Conservation (phyloP, 257 asterid genomes). For the Voacanga thouarsii region DNA sequence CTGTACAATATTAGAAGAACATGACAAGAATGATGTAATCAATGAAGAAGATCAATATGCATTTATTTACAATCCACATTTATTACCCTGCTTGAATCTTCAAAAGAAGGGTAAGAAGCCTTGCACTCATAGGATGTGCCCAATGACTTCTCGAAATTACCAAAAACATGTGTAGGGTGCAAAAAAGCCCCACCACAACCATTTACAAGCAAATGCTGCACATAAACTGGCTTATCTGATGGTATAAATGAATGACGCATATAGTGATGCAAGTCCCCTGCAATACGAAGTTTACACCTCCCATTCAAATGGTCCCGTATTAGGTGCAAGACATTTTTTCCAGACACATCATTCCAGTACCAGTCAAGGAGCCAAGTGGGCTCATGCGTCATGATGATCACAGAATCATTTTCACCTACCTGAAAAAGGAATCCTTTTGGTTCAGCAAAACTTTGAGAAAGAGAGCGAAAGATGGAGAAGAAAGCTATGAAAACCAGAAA, state of each 20-base stretch:
- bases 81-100: conserved; percentile 95
- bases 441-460: not conserved
- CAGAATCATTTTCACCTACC: conserved; percentile 79
- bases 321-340: conserved; percentile 70
- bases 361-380: conserved; percentile 98
- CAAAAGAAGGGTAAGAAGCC: conserved; percentile 88
- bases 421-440: conserved; percentile 25
- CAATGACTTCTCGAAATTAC: conserved; percentile 53
- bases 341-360: conserved; percentile 78
- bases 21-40: not conserved
- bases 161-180: conserved; percentile 97
- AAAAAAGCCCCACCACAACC: conserved; percentile 99
- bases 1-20: not conserved
- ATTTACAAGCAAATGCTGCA: conserved; percentile 90
- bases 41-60: not conserved
- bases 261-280: conserved; percentile 98
- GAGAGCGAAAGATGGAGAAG: not conserved
- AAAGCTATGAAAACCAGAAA: not conserved
- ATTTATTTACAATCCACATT: not conserved
- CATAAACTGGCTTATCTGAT: conserved; percentile 71
- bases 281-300: conserved; percentile 86
- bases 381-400: conserved; percentile 95
- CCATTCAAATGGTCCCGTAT: conserved; percentile 80
- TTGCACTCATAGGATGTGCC: conserved; percentile 76
- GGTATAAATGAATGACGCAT: conserved; percentile 89